Evolutionary conservation across 495 filamentous ascomycete species (phyloP).

Genomic region (Daldinia concentrica): DNA sequence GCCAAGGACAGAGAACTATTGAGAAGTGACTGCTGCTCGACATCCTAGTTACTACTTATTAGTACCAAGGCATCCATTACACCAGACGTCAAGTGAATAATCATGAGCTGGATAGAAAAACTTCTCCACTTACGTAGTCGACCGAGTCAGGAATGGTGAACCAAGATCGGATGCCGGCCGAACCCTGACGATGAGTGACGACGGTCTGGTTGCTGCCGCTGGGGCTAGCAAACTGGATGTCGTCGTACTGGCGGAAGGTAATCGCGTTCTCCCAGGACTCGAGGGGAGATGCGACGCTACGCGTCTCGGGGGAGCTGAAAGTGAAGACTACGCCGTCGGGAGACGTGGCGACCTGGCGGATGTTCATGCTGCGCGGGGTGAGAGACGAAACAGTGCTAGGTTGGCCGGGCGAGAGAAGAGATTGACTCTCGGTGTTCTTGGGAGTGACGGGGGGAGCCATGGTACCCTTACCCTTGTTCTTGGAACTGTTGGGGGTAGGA

Average conservation of each 20-base stretch:
- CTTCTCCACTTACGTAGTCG: not conserved
- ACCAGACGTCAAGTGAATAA: no score
- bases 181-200: not conserved
- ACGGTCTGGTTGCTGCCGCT: not conserved
- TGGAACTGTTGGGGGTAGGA: not conserved
- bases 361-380: not conserved
- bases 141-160: not conserved
- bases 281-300: not conserved
- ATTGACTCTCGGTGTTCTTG: not conserved
- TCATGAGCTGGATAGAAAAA: not conserved
- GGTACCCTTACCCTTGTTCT: not conserved
- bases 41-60: not conserved
- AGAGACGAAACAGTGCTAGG: not conserved
- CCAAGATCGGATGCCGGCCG: not conserved
- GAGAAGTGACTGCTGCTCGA: not conserved
- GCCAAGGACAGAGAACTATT: not conserved
- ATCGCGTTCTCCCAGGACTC: conserved; percentile 2
- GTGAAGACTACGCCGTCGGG: not conserved
- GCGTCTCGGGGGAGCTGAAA: not conserved
- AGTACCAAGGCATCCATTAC: no score
- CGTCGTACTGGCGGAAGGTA: not conserved
- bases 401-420: not conserved
- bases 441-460: not conserved
- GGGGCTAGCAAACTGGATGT: not conserved
- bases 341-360: not conserved